Evolutionary conservation across 2,329 filamentous ascomycete species (phyloP), one percentile per base, ranked within the genome.

Genomic region (Lachnellula occidentalis): DNA sequence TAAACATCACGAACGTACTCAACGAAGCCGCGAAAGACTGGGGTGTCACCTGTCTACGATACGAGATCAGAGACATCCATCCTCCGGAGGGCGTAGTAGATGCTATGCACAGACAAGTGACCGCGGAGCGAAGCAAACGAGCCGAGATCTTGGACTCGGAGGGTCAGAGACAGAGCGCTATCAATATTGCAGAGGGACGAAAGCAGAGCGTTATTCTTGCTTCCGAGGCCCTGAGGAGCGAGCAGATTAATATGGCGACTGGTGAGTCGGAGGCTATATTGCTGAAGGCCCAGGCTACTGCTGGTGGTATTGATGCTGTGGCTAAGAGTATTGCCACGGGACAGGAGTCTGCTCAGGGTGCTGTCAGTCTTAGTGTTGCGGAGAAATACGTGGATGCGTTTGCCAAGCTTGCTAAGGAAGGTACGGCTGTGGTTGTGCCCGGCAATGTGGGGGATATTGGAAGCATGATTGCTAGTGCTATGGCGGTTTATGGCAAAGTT

Each of bases 371-470:
- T 58, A 89, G 81, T 14, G 90, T 99, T 8, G 94, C 94, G 0
- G 94, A 99, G 80, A 96, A 96, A 74, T 99, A 99, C 66, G 94
- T 99, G 50, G 92, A 95, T 45, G 94, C 94, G 4, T 99, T 97
- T 68, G 86, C 82, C 63, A 90, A 92, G 69, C 77, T 99, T 64
- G 94, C 94, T 49, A 94, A 92, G 74, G 92, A 99, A 76, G 90
- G 94, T 65, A 99, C 94, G 3, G 89, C 91, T 4, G 87, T 99
- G 27, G 90, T 99, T 19, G 92, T 99, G 14, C 94, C 94, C 0
- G 94, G 94, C 11, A 97, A 99, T 67, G 90, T 99, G 37, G 94
- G 94, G 57, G 94, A 99, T 69, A 92, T 99, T 64, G 87, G 90
- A 52, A 85, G 90, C 63, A 96, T 99, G 92, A 97, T 99, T 71